These are phyloP conservation scores for Pichia rugopelliculosa DNA, from an alignment of 805 yeast genomes.

Conservation along the genomic window DNA sequence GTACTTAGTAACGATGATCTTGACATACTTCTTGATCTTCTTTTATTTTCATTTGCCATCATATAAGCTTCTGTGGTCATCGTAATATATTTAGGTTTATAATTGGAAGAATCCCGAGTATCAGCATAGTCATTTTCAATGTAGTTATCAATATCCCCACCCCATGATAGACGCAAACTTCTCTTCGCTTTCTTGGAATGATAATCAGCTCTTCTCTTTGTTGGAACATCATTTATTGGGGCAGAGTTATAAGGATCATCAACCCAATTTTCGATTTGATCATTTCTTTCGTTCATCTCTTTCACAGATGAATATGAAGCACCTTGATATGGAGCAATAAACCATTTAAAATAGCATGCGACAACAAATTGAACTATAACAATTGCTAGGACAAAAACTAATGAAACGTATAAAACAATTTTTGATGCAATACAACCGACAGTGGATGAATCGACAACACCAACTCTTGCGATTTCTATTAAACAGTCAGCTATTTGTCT, in stretches of 20 bases:
- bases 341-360: conserved; percentile 89
- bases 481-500: conserved; percentile 75
- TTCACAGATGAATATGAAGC: conserved; percentile 49
- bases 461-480: conserved; percentile 80
- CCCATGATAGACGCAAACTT: conserved; percentile 32
- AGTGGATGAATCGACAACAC: conserved; percentile 79
- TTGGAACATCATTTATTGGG: conserved; percentile 45
- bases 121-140: conserved; percentile 9
- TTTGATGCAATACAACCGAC: conserved; percentile 92
- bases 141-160: conserved; percentile 31
- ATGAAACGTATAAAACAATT: conserved; percentile 71
- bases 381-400: conserved; percentile 77
- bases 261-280: conserved; percentile 80
- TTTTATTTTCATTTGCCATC: conserved; percentile 15
- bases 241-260: conserved; percentile 49
- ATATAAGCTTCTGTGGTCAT: conserved; percentile 56
- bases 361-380: conserved; percentile 70
- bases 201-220: conserved; percentile 44
- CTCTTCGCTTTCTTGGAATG: conserved; percentile 26
- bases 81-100: conserved; percentile 44
- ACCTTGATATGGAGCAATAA: conserved; percentile 72
- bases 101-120: conserved; percentile 16
- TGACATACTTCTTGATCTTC: conserved; percentile 7
- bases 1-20: conserved; percentile 9
- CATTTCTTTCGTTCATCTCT: conserved; percentile 54